These are phyloP conservation scores for Torulaspora microellipsoides DNA, from an alignment of 805 yeast species.

Conservation along the genomic window DNA sequence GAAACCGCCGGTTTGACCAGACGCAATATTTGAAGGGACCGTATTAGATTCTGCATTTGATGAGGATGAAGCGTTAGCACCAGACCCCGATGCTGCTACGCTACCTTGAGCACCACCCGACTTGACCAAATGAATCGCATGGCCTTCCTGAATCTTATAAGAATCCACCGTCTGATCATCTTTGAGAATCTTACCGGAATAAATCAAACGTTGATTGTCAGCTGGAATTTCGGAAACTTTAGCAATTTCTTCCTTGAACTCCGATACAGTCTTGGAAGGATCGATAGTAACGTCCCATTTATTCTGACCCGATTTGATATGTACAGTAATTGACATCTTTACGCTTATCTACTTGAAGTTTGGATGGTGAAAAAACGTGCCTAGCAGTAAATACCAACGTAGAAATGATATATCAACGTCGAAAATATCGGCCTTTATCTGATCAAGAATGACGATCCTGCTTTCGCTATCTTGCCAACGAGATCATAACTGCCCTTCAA, in stretches of 20 bases:
- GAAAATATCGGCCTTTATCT: too few species aligned
- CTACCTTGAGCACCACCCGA: conserved; percentile 47
- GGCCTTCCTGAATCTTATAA: conserved; percentile 81
- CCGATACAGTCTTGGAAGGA: conserved; percentile 52
- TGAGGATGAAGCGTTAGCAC: conserved; percentile 26
- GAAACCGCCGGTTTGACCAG: conserved; percentile 78
- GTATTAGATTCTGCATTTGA: conserved; percentile 13
- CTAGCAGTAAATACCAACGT: too few species aligned
- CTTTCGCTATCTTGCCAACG: too few species aligned
- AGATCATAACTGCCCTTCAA: too few species aligned
- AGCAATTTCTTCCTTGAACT: conserved; percentile 63
- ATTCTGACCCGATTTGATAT: conserved; percentile 60
- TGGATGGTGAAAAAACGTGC: too few species aligned
- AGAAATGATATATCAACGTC: too few species aligned
- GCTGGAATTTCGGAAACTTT: conserved; percentile 61
- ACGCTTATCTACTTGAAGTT: background rate
- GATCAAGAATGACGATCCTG: too few species aligned
- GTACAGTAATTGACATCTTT: conserved; percentile 27
- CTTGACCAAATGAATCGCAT: conserved; percentile 84
- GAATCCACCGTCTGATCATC: conserved; percentile 69
- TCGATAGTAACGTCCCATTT: conserved; percentile 64
- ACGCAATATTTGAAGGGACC: conserved; percentile 74
- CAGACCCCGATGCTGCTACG: conserved; percentile 24
- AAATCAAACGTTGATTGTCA: conserved; percentile 82
- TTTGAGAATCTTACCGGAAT: conserved; percentile 89